Base-by-base conservation (phyloP, 139 green algal species). In the Chlamydomonas incerta region DNA sequence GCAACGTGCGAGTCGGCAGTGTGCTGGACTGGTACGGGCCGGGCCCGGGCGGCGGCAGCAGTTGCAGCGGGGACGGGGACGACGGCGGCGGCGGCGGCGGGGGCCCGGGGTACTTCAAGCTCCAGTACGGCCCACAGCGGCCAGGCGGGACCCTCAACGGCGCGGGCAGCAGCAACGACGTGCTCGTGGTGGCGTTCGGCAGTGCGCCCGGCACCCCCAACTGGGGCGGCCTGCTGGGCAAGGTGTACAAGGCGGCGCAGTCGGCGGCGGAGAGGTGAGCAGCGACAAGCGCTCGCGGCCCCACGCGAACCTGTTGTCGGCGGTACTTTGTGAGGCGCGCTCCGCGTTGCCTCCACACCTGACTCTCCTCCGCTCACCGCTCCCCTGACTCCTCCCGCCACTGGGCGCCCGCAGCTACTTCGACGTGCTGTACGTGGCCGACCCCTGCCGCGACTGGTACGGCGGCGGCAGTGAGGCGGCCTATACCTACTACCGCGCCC, bases 131-230 rank as follows among this genome's bases (percentile, higher is more conserved):
- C 33, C 67, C 68, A 10, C 41, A 55, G 20, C 24, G 75, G 15
- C 62, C 75, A 3, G 58, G 37, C 31, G 41, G 24, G 26, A 23
- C 21, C 23, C 66, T 74, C 87, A 77, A 50, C 87, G 28, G 87
- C 74, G 37, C 52, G 3, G 0, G 34, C 68, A 71, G 52, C 67
- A 58, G 80, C 80, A 57, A 58, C 50, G 34, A 62, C 28, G 73
- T 96, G 82, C 88, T 99, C 62, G 90, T 99, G 47, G 96, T 99
- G 29, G 92, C 97, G 10, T 99, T 99, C 92, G 97, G 94, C 33
- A 97, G 91, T 60, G 97, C 97, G 10, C 97, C 97, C 3, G 97
- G 97, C 5, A 91, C 95, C n/a, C 96, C 97, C 26, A 99, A 99
- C 87, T 99, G 96, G 97, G 97, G 93, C 9, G 94, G 96, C 0